phyloP scores from a whole-genome alignment of 2,329 filamentous ascomycete genomes.

The Rugonectria rugulosa region DNA sequence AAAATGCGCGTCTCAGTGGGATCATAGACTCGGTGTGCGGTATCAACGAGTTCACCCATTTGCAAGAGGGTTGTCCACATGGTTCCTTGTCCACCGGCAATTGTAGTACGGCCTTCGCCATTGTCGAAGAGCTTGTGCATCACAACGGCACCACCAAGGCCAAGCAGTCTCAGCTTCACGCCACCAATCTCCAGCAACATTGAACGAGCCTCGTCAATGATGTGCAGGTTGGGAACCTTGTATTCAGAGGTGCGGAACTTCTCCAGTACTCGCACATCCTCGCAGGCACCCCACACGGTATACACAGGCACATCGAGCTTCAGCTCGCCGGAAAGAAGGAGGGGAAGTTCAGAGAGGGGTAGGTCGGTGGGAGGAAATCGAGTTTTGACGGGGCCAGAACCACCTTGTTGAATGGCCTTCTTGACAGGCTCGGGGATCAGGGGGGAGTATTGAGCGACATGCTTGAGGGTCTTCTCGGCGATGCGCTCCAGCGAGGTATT shows the following conservation, averaged over 20 bases:
- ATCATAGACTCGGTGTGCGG: conserved; percentile 97
- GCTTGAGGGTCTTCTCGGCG: conserved; percentile 97
- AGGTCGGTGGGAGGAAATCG: conserved; percentile 83
- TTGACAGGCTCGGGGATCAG: conserved; percentile 82
- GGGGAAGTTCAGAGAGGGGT: conserved; percentile 89
- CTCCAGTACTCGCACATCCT: conserved; percentile 96
- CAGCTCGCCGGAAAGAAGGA: conserved; percentile 86
- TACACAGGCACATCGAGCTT: conserved; percentile 97
- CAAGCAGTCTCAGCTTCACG: conserved; percentile 92
- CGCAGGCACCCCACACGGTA: conserved; percentile 98
- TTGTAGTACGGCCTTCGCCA: conserved; percentile 95
- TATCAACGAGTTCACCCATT: conserved; percentile 98
- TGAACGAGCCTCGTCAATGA: conserved; percentile 97
- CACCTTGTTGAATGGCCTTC: conserved; percentile 70
- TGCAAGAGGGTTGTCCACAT: conserved; percentile 99
- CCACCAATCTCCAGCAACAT: conserved; percentile 94
- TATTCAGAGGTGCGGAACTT: conserved; percentile 98
- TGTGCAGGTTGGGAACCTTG: conserved; percentile 96
- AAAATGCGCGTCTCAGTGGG: conserved; percentile 97
- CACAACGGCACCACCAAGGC: conserved; percentile 93
- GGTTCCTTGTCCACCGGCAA: conserved; percentile 96
- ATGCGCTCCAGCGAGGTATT: conserved; percentile 94
- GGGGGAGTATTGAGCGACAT: conserved; percentile 98
- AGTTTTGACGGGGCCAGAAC: conserved; percentile 82
- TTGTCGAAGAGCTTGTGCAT: conserved; percentile 99